Conservation (phyloP, 106 monocot genomes). For the Allium cepa region DNA sequence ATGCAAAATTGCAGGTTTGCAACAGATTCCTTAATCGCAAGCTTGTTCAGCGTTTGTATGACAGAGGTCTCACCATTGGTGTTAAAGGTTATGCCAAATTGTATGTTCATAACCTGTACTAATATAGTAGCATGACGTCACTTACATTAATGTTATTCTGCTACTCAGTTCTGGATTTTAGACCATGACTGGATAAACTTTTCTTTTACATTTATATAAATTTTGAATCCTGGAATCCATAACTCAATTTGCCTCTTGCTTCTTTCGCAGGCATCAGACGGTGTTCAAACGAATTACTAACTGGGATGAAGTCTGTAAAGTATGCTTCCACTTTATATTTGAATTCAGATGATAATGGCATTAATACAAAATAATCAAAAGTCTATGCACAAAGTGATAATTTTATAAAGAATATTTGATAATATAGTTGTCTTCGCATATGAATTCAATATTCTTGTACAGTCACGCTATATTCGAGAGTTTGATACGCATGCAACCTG, state of each 20-base stretch:
- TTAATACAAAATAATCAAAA: too few relatives aligned
- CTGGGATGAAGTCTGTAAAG: slow-evolving; percentile 87
- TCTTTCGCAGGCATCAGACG: slow-evolving; percentile 57
- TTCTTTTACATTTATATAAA: too few relatives aligned
- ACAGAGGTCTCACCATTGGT: slow-evolving; percentile 58
- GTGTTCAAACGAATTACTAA: slow-evolving; percentile 60
- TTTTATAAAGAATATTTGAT: not conserved
- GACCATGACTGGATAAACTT: too few relatives aligned
- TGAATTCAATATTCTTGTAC: not conserved
- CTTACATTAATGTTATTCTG: too few relatives aligned
- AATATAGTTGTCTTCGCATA: not conserved
- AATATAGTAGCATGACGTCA: too few relatives aligned
- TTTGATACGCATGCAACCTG: slow-evolving; percentile 89
- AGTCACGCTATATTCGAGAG: slow-evolving; percentile 79
- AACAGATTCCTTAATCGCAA: slow-evolving; percentile 75
- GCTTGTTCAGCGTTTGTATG: slow-evolving; percentile 61
- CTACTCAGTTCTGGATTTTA: too few relatives aligned
- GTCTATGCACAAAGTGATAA: not conserved
- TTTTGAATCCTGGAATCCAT: too few relatives aligned
- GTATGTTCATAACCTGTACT: slow-evolving; percentile 31
- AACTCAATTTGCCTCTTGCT: slow-evolving; percentile 1
- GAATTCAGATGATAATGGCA: not conserved
- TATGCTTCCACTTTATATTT: slow-evolving; percentile 10
- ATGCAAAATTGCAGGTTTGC: slow-evolving; percentile 40
- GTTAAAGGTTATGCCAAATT: slow-evolving; percentile 76